phyloP scores from a whole-genome alignment of 495 filamentous ascomycete genomes.

The Apiosordaria backusii region DNA sequence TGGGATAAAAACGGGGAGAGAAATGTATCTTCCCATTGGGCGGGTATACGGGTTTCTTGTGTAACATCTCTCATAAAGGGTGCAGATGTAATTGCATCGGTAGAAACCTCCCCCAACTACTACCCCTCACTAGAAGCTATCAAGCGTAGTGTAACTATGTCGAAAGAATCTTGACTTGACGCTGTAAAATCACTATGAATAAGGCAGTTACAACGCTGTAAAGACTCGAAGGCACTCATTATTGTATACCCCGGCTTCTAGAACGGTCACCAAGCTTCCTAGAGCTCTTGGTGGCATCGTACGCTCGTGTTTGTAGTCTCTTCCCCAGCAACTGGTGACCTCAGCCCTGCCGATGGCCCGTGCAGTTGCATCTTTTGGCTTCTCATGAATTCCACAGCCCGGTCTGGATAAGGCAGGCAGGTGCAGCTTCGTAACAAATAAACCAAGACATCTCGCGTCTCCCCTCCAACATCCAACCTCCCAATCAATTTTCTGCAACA shows the following conservation, averaged over 20 bases:
- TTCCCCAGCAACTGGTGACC: background rate
- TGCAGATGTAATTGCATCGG: background rate
- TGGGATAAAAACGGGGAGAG: background rate
- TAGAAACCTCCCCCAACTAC: background rate
- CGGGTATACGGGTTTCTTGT: background rate
- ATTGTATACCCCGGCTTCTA: slow-evolving; percentile 4
- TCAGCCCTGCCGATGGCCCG: slow-evolving; percentile 30
- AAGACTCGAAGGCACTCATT: no score
- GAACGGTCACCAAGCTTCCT: slow-evolving; percentile 18
- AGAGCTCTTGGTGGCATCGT: background rate
- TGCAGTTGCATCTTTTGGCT: slow-evolving; percentile 35
- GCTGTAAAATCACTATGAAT: background rate
- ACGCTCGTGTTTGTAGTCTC: background rate
- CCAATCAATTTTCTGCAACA: slow-evolving; percentile 1
- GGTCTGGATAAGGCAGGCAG: slow-evolving; percentile 21
- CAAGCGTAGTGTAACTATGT: background rate
- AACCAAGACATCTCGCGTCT: slow-evolving; percentile 7
- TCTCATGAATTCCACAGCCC: slow-evolving; percentile 37
- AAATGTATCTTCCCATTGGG: background rate
- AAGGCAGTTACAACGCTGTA: background rate
- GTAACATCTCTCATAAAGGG: background rate
- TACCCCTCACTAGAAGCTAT: background rate
- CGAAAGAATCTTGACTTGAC: background rate
- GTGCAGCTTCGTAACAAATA: slow-evolving; percentile 27
- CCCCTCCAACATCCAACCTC: slow-evolving; percentile 1